Conservation (phyloP, 495 filamentous ascomycete genomes). For the Talaromyces adpressus region DNA sequence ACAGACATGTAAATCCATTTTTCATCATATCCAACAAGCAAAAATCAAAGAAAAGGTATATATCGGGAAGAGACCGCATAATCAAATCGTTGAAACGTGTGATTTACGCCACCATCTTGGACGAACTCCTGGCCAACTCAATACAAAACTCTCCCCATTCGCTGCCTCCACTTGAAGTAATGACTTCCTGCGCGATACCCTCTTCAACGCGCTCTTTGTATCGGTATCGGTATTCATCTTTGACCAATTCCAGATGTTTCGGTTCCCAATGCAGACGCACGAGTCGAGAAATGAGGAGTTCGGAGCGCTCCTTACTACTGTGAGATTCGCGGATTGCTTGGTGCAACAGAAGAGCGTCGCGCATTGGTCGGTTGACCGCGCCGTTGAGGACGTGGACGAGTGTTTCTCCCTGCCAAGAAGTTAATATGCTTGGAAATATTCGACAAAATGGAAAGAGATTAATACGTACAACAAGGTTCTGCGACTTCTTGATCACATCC, state of each 20-base stretch:
- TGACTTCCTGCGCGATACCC: constrained; percentile 44
- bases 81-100: background rate
- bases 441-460: constrained; percentile 1
- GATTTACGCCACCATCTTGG: constrained; percentile 3
- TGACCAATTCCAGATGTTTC: constrained; percentile 63
- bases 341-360: constrained; percentile 88
- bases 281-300: constrained; percentile 72
- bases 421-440: background rate
- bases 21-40: background rate
- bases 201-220: constrained; percentile 66
- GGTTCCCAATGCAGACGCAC: constrained; percentile 83
- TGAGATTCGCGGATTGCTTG: constrained; percentile 69
- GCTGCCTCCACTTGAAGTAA: constrained; percentile 25
- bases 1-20: background rate
- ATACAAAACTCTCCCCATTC: constrained; percentile 55
- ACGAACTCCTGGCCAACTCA: constrained; percentile 40
- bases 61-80: background rate
- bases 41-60: background rate
- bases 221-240: constrained; percentile 60
- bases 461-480: constrained; percentile 78
- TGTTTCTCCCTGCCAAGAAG: constrained; percentile 71
- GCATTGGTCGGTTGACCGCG: constrained; percentile 88
- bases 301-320: constrained; percentile 63
- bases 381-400: constrained; percentile 96
- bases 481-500: constrained; percentile 80